These are phyloP conservation scores for Mycena rebaudengoi DNA, from an alignment of 768 basidiomycete genomes.

Conservation along the genomic window DNA sequence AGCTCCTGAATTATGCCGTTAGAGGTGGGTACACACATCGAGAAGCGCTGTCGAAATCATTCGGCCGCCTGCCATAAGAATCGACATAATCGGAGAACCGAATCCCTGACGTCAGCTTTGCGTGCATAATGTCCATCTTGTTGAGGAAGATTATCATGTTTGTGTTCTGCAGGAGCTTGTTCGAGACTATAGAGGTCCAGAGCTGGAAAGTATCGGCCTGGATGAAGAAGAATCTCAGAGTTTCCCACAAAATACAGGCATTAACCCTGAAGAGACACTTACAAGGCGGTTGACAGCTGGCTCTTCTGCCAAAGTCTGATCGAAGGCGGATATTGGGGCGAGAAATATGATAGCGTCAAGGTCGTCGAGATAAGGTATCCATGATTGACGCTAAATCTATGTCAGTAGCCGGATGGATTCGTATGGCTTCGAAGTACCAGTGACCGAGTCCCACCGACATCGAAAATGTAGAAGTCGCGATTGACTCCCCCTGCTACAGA, in stretches of 20 bases:
- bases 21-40: too few species aligned
- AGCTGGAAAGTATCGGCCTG: slow-evolving; percentile 42
- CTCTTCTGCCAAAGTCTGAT: slow-evolving; percentile 66
- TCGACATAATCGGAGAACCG: too few species aligned
- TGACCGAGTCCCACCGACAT: slow-evolving; percentile 80
- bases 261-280: slow-evolving; percentile 30
- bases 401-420: too few species aligned
- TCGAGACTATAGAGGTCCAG: slow-evolving; percentile 66
- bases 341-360: slow-evolving; percentile 71
- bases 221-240: neutral
- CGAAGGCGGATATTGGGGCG: slow-evolving; percentile 68
- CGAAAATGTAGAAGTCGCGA: slow-evolving; percentile 69
- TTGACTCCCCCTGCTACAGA: slow-evolving; percentile 57
- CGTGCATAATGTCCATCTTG: slow-evolving; percentile 64
- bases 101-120: slow-evolving; percentile 58
- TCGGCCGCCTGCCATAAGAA: too few species aligned
- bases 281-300: slow-evolving; percentile 65
- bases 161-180: slow-evolving; percentile 58
- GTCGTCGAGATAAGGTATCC: too few species aligned
- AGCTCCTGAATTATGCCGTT: too few species aligned
- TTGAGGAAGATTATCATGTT: slow-evolving; percentile 68
- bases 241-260: too few species aligned
- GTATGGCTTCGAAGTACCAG: too few species aligned
- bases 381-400: too few species aligned
- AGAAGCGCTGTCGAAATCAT: too few species aligned